phyloP scores from a whole-genome alignment of 176 grass and related monocot species.

The Carex parvula region DNA sequence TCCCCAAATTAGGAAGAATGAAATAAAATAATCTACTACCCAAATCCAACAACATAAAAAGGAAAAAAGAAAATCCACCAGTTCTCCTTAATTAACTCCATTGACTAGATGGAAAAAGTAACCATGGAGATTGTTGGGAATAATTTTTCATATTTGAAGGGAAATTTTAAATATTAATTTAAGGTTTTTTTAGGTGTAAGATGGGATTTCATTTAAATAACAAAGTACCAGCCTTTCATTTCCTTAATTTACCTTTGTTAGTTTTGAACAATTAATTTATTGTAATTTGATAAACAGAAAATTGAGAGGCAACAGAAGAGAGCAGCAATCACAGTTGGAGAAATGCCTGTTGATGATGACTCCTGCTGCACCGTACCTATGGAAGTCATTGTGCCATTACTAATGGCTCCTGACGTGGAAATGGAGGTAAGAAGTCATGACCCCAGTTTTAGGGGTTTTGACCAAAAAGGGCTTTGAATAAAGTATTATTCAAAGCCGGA shows the following conservation, averaged over 20 bases:
- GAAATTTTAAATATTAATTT: background rate
- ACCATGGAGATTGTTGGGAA: background rate
- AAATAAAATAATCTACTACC: background rate
- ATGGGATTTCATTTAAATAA: background rate
- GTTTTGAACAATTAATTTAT: background rate
- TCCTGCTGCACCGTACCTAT: conserved; percentile 20
- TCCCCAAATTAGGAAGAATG: background rate
- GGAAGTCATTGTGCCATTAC: conserved; percentile 38
- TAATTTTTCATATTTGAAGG: background rate
- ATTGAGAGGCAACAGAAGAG: conserved; percentile 49
- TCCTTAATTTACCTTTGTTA: background rate
- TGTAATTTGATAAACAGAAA: conserved; percentile 30
- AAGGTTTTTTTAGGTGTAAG: background rate
- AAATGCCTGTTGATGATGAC: conserved; percentile 33
- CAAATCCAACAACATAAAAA: background rate
- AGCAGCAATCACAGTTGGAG: background rate
- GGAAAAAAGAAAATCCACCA: background rate
- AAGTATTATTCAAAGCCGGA: too few relatives aligned
- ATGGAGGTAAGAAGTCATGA: conserved; percentile 34
- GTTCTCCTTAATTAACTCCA: background rate
- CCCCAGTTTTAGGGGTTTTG: background rate
- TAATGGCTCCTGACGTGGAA: conserved; percentile 45
- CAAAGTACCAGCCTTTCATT: background rate
- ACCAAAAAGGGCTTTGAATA: too few relatives aligned
- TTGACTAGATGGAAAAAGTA: background rate